A percentile compares a stretch with the other conserved stretches of the same genome.
Conservation (phyloP, 2,329 filamentous ascomycete genomes). For the Diaporthe longicolla region DNA sequence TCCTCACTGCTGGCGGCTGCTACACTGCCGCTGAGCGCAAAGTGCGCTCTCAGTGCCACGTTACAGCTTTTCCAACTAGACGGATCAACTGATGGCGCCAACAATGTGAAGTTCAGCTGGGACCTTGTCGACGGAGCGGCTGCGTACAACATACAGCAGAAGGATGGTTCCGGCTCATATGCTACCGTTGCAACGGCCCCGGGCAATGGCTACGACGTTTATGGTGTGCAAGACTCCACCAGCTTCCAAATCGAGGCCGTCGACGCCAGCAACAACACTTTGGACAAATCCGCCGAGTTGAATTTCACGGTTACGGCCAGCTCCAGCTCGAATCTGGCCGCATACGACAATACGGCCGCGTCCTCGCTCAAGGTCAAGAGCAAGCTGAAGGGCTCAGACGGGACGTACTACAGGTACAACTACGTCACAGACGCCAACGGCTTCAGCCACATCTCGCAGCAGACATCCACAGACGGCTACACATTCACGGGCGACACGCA, state of each 20-base stretch:
- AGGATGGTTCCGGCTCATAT: constrained; percentile 6
- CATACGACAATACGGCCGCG: background rate
- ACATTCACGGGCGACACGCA: background rate
- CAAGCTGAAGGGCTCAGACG: constrained; percentile 6
- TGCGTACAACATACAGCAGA: constrained; percentile 7
- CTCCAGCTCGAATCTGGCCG: background rate
- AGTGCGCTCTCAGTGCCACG: background rate
- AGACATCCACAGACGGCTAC: constrained; percentile 17
- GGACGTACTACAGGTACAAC: background rate
- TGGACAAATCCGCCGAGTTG: background rate
- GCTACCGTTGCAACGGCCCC: background rate
- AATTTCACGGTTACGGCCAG: background rate
- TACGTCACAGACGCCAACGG: constrained; percentile 12
- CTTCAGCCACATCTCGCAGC: constrained; percentile 20
- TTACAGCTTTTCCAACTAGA: constrained; percentile 8
- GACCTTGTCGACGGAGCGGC: constrained; percentile 4
- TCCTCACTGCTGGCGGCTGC: background rate
- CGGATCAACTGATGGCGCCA: background rate
- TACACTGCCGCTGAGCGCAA: background rate
- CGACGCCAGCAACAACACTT: constrained; percentile 3
- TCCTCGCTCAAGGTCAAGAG: constrained; percentile 25
- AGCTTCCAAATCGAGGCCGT: constrained; percentile 14
- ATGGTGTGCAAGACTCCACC: constrained; percentile 1
- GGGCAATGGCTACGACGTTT: constrained; percentile 14
- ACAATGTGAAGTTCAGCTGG: constrained; percentile 19